phyloP scores from a whole-genome alignment of 768 basidiomycete genomes.

The Glaciozyma antarctica region DNA sequence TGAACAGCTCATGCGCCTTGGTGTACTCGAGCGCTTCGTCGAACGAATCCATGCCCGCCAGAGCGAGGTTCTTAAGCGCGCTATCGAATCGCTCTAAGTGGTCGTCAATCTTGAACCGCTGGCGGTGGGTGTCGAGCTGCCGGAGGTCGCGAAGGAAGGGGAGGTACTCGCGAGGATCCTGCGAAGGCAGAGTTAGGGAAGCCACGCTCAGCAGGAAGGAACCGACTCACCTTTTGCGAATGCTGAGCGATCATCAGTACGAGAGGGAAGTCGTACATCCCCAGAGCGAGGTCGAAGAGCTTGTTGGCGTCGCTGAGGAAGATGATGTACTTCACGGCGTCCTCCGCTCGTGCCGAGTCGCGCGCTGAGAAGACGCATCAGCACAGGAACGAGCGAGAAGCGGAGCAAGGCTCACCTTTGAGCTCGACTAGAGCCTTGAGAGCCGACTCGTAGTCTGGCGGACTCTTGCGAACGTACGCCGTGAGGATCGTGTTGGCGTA shows the following conservation, averaged over 20 bases:
- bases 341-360: slow-evolving; percentile 72
- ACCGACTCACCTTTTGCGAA: slow-evolving; percentile 68
- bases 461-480: slow-evolving; percentile 80
- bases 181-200: slow-evolving; percentile 10
- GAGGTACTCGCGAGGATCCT: slow-evolving; percentile 97
- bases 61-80: slow-evolving; percentile 63
- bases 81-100: slow-evolving; percentile 66
- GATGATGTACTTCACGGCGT: slow-evolving; percentile 96
- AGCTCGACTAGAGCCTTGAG: slow-evolving; percentile 63
- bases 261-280: slow-evolving; percentile 97
- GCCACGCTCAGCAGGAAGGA: background rate
- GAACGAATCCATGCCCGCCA: slow-evolving; percentile 66
- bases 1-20: slow-evolving; percentile 65
- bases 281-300: slow-evolving; percentile 86
- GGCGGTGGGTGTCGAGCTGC: slow-evolving; percentile 66
- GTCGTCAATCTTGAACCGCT: slow-evolving; percentile 85
- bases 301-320: slow-evolving; percentile 88
- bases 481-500: slow-evolving; percentile 89
- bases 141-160: slow-evolving; percentile 89
- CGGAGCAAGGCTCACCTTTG: slow-evolving; percentile 50
- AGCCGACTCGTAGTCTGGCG: slow-evolving; percentile 81
- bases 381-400: background rate
- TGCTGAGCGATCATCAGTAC: slow-evolving; percentile 94
- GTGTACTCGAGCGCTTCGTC: slow-evolving; percentile 71
- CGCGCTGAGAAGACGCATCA: slow-evolving; percentile 41